These are phyloP conservation scores for Populus hybrid DNA, from an alignment of 441 rosid species.

Conservation along the genomic window DNA sequence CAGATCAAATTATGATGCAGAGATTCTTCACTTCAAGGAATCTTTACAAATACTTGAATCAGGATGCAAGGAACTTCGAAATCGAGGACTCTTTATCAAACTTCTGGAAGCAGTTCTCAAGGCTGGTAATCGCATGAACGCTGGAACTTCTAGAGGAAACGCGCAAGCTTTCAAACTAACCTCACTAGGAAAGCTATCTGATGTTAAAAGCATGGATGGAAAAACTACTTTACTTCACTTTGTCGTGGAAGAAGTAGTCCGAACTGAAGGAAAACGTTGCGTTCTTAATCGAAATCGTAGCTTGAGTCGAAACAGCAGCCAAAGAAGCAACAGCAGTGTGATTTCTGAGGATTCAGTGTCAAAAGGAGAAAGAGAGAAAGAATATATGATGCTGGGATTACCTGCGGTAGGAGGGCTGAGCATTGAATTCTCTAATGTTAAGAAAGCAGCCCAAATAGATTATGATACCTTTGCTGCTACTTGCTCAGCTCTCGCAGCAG, in stretches of 20 bases:
- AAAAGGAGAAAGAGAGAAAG: conserved; percentile 60
- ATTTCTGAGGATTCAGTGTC: conserved; percentile 18
- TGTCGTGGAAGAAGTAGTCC: conserved; percentile 77
- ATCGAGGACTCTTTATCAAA: conserved; percentile 73
- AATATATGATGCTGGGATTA: conserved; percentile 68
- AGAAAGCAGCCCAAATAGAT: conserved; percentile 72
- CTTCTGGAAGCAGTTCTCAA: conserved; percentile 89
- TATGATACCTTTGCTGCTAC: conserved; percentile 47
- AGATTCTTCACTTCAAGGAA: conserved; percentile 48
- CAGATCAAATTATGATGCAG: conserved; percentile 59
- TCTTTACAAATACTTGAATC: conserved; percentile 49
- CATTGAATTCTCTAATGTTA: conserved; percentile 64
- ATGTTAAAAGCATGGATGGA: conserved; percentile 77
- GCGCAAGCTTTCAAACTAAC: conserved; percentile 86
- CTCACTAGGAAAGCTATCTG: conserved; percentile 71
- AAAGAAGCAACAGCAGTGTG: conserved; percentile 26
- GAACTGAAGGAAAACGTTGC: conserved; percentile 74
- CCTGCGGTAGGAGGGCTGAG: conserved; percentile 83
- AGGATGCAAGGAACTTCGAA: conserved; percentile 75
- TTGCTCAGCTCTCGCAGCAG: conserved; percentile 44
- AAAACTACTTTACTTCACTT: conserved; percentile 88
- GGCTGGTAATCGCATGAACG: conserved; percentile 95
- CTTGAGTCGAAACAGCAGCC: conserved; percentile 31
- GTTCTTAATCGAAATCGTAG: conserved; percentile 45
- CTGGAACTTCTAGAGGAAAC: conserved; percentile 89